Conservation (phyloP, 1,284 basidiomycete species). For the Rugosomyces carneus region DNA sequence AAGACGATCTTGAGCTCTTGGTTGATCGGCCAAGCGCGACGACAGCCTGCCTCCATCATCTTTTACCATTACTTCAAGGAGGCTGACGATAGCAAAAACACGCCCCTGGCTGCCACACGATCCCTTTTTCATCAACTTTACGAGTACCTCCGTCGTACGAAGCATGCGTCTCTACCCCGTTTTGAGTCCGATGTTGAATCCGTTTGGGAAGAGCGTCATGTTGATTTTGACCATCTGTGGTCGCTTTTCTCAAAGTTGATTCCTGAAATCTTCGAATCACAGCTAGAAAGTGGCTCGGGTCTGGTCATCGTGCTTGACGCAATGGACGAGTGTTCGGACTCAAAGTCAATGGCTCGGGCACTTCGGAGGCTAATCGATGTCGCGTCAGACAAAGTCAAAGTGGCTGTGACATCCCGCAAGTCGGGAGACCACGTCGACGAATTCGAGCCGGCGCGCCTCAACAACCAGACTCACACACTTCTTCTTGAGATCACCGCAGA, state of each 20-base stretch:
- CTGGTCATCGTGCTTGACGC: constrained; percentile 5
- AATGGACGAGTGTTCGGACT: constrained; percentile 6
- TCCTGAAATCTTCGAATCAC: neutral
- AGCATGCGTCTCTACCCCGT: neutral
- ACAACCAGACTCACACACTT: neutral
- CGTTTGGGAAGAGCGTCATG: neutral
- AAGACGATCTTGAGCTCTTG: constrained; percentile 9
- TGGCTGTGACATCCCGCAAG: constrained; percentile 5
- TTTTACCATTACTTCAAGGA: constrained; percentile 8
- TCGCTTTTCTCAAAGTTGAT: neutral
- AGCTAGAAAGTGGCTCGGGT: neutral
- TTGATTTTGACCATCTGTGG: constrained; percentile 2
- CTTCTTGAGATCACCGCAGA: constrained; percentile 3
- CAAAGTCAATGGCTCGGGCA: constrained; percentile 1
- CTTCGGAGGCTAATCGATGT: neutral
- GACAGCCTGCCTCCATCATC: neutral
- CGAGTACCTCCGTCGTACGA: neutral
- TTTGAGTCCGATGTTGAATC: neutral
- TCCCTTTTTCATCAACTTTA: constrained; percentile 7
- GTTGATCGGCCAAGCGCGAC: neutral
- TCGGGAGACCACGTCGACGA: constrained; percentile 5
- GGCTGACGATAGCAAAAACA: constrained; percentile 1
- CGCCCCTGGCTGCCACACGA: constrained; percentile 1
- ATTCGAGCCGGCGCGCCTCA: neutral
- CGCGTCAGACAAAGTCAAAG: neutral